Evolutionary conservation across 2,329 filamentous ascomycete genomes (phyloP), one percentile per base, ranked within the genome.

Genomic region (Talaromyces sp.): DNA sequence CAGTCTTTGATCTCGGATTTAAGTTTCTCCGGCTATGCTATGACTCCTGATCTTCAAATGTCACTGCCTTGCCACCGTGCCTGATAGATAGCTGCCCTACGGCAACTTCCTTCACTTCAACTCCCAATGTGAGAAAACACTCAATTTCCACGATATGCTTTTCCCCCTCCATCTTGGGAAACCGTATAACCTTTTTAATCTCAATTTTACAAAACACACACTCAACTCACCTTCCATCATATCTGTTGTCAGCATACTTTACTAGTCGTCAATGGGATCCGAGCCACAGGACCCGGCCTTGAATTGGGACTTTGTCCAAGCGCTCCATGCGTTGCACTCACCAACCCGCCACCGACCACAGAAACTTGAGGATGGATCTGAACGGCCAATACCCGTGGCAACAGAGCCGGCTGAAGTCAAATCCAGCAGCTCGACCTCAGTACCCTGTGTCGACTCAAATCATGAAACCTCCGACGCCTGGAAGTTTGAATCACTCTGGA

Each of bases 261-360:
- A 7, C 19, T 33, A 10, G 19, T 43, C 46, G 41, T 66, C 68
- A 68, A 72, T 72, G 73, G 63, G 63, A 42, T 41, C 50, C 5
- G 52, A 52, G 47, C 57, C 65, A 37, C 49, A 59, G 51, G 60
- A 65, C 48, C 55, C 59, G 19, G 47, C 64, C 52, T 69, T 69
- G 35, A 65, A 67, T 49, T 79, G 77, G 77, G 77, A 78, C 65
- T 75, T 79, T 53, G 66, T 69, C 58, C 69, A 72, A 60, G 77
- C 75, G 57, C 72, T 77, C 57, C 68, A 73, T 56, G 70, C 79
- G 43, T 68, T 79, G 7, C 65, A 69, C 44, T 73, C 70, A 13
- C 69, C 72, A 17, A 63, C 63, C 8, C 56, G 58, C 22, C 24
- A 27, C 24, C 41, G 52, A 11, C 24, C 4, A n/a, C 51, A 42